Evolutionary conservation across 202 grass and related monocot genomes (phyloP).

Genomic region (Panicum hallii): DNA sequence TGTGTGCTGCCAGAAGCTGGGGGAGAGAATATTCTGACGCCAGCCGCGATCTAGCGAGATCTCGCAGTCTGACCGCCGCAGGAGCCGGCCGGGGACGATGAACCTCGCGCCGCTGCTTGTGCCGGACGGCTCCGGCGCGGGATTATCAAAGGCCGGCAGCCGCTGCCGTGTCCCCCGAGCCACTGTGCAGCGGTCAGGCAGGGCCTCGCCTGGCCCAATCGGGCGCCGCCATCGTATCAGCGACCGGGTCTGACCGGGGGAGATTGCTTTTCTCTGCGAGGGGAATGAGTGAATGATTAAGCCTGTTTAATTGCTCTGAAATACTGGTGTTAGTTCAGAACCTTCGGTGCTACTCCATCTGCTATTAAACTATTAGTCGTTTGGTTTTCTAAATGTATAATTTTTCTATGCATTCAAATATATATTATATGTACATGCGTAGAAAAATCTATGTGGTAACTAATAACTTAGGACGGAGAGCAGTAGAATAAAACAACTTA

Average conservation of each 20-base stretch:
- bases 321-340: not conserved
- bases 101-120: not conserved
- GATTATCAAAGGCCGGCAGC: constrained; percentile 29
- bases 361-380: too few species aligned
- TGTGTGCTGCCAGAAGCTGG: not conserved
- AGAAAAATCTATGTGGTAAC: too few species aligned
- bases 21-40: constrained; percentile 8
- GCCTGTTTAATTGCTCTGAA: not conserved
- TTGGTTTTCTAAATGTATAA: too few species aligned
- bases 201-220: constrained; percentile 1
- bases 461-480: too few species aligned
- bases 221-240: constrained; percentile 3
- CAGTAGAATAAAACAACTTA: too few species aligned
- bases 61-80: constrained; percentile 28
- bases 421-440: too few species aligned
- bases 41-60: constrained; percentile 34
- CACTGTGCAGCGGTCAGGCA: constrained; percentile 27
- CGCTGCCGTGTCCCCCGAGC: constrained; percentile 26
- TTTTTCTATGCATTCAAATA: too few species aligned
- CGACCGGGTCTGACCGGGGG: not conserved
- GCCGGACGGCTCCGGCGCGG: not conserved
- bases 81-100: not conserved
- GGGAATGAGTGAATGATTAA: not conserved
- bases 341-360: not conserved
- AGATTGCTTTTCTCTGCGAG: not conserved